Base-by-base conservation (phyloP, 2,329 filamentous ascomycete species). In the Diplocarpon mali region DNA sequence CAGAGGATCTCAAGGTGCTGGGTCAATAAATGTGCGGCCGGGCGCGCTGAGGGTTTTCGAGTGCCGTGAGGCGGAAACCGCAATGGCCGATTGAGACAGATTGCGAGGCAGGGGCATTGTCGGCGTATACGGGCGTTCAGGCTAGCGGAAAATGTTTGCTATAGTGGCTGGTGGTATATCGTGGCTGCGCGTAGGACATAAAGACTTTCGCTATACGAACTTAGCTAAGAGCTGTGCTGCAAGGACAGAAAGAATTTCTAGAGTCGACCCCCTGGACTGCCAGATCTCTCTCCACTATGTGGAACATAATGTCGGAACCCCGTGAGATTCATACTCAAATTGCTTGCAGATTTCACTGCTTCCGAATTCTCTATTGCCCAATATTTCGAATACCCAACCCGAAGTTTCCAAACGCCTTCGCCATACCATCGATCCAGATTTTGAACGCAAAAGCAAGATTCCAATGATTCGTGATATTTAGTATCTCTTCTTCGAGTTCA, bases 401-500 rank as follows among this genome's bases (percentile, higher is more conserved):
- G 20, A 24, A 24, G 3, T 7, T 4, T 24, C 4, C 20, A 24
- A 24, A 24, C 20, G 20, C 20, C 16, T 16, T 46, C 42, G 40
- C 35, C 54, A 50, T 38, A 51, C 51, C 31, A 35, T 8, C 27
- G n/a, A 13, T 12, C 40, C 30, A 28, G 12, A 40, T 45, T 46
- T 47, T 42, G 31, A 32, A 46, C 38, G 32, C 48, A 46, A 35
- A 11, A 44, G 45, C 35, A n/a, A 20, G 28, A 36, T 20, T 38
- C 12, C 29, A 10, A 45, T 3, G 30, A 40, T 34, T 27, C 9
- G 11, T 15, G 11, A 30, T 32, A 8, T 29, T 20, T 56, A 66
- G 66, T 71, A 69, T 60, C 75, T 69, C 67, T 80, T 84, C 63
- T 71, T 83, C 30, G 85, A 81, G 65, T 98, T 98, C 42, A 96